Percentiles rank a stretch among this genome's conserved stretches.
Conservation (phyloP, 768 basidiomycete species). For the Suillus subluteus region DNA sequence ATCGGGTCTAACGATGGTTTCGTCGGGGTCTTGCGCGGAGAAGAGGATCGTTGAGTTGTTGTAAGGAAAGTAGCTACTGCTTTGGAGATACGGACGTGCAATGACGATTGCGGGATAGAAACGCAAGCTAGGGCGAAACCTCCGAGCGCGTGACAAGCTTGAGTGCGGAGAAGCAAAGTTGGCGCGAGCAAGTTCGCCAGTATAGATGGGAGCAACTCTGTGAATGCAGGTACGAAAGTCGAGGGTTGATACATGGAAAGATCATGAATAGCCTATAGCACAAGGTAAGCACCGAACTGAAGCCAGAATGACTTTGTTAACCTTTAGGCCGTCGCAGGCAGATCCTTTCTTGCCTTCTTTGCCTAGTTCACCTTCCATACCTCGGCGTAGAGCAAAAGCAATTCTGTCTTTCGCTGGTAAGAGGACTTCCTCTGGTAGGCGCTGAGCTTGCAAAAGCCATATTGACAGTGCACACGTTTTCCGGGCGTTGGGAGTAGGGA, state of each 20-base stretch:
- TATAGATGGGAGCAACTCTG: conserved; percentile 60
- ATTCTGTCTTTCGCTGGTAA: conserved; percentile 68
- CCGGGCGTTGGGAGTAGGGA: conserved; percentile 85
- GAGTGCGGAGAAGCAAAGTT: conserved; percentile 64
- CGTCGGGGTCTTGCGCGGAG: conserved; percentile 41
- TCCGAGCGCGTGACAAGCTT: conserved; percentile 77
- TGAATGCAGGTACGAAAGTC: conserved; percentile 72
- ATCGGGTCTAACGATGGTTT: conserved; percentile 45
- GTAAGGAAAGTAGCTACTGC: conserved; percentile 53
- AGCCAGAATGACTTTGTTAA: conserved; percentile 31
- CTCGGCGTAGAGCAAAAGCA: conserved; percentile 70
- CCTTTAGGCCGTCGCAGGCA: conserved; percentile 77
- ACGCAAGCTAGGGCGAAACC: conserved; percentile 63
- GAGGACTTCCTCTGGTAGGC: conserved; percentile 65
- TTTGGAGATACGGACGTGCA: conserved; percentile 58
- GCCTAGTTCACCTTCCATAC: conserved; percentile 82
- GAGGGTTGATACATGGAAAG: conserved; percentile 63
- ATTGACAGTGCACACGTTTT: conserved; percentile 83
- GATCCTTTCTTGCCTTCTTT: conserved; percentile 91
- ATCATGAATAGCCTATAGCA: conserved; percentile 70
- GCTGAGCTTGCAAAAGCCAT: conserved; percentile 72
- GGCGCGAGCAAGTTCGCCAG: conserved; percentile 65
- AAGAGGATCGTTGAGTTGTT: conserved; percentile 37
- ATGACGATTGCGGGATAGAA: conserved; percentile 46
- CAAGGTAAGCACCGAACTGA: conserved; percentile 17